Conservation (phyloP, 352 stramenopile species). For the Pythium coloratum region DNA sequence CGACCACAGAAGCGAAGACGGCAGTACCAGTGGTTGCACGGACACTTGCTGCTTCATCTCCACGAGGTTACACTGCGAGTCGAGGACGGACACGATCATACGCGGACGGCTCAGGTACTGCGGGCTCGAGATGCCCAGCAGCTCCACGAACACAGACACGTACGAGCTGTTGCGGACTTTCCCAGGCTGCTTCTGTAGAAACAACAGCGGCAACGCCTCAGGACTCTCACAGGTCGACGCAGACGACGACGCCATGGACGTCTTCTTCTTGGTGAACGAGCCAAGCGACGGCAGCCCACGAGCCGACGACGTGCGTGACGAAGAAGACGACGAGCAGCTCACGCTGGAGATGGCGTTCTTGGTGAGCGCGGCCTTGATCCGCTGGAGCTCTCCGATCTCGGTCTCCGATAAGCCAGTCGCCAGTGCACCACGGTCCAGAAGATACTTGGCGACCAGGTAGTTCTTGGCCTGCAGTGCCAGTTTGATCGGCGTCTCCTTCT, state of each 20-base stretch:
- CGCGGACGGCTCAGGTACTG: slow-evolving; percentile 56
- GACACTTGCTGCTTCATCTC: slow-evolving; percentile 82
- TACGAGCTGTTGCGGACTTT: slow-evolving; percentile 80
- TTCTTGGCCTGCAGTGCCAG: slow-evolving; percentile 35
- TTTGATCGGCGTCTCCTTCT: slow-evolving; percentile 39
- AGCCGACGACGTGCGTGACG: slow-evolving; percentile 17
- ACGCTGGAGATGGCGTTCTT: slow-evolving; percentile 39
- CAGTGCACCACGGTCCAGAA: slow-evolving; percentile 38
- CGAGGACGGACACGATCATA: slow-evolving; percentile 71
- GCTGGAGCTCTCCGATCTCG: slow-evolving; percentile 33
- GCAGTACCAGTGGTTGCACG: slow-evolving; percentile 55
- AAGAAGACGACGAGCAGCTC: slow-evolving; percentile 5
- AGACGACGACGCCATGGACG: slow-evolving; percentile 21
- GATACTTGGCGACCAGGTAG: slow-evolving; percentile 37
- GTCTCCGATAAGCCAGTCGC: slow-evolving; percentile 25
- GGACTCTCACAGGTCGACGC: slow-evolving; percentile 24
- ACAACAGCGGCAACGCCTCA: slow-evolving; percentile 46
- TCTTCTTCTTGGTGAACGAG: slow-evolving; percentile 30
- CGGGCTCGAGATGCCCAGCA: slow-evolving; percentile 57
- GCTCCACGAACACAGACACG: slow-evolving; percentile 79
- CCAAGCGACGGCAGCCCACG: slow-evolving; percentile 11
- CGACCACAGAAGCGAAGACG: slow-evolving; percentile 70
- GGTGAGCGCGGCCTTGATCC: slow-evolving; percentile 32
- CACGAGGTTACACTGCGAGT: slow-evolving; percentile 61
- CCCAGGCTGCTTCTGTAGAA: slow-evolving; percentile 73